These are phyloP conservation scores for Xylariales sp. DNA, from an alignment of 2,329 filamentous ascomycete genomes.

Conservation along the genomic window DNA sequence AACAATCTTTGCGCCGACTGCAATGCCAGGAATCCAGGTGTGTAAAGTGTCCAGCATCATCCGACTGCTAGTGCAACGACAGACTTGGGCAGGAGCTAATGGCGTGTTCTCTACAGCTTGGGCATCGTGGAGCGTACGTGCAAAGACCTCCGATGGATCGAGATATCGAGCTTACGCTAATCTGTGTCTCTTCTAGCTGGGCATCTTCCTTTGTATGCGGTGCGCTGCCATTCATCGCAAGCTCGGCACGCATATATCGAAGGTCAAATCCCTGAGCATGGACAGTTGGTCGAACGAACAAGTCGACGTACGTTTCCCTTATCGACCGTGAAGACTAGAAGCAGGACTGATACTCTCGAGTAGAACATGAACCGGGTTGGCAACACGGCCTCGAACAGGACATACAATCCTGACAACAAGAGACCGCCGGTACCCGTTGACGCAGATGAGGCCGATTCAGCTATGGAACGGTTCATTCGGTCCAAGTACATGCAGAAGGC, in stretches of 20 bases:
- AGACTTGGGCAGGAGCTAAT: slow-evolving; percentile 19
- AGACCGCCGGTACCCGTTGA: slow-evolving; percentile 84
- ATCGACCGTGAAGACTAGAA: too few species aligned
- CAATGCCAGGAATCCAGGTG: slow-evolving; percentile 85
- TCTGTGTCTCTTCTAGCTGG: slow-evolving; percentile 55
- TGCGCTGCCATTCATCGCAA: slow-evolving; percentile 95
- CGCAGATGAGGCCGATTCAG: slow-evolving; percentile 84
- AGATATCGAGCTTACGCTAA: slow-evolving; percentile 8
- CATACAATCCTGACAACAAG: slow-evolving; percentile 81
- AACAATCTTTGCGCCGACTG: slow-evolving; percentile 96
- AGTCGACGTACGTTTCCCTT: slow-evolving; percentile 74
- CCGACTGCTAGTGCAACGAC: not conserved
- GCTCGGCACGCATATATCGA: slow-evolving; percentile 94
- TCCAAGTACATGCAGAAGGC: slow-evolving; percentile 95
- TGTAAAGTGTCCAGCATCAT: too few species aligned
- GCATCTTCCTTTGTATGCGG: slow-evolving; percentile 95
- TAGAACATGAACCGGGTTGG: slow-evolving; percentile 94
- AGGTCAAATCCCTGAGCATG: slow-evolving; percentile 98
- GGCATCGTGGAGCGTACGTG: slow-evolving; percentile 91
- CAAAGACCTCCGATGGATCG: slow-evolving; percentile 4
- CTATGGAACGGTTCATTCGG: slow-evolving; percentile 92
- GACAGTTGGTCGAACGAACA: slow-evolving; percentile 95
- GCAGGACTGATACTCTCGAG: slow-evolving; percentile 14
- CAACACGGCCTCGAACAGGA: slow-evolving; percentile 79
- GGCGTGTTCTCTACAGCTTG: slow-evolving; percentile 55